A percentile compares a stretch with the other conserved stretches of the same genome.
phyloP scores from a whole-genome alignment of 257 asterid genomes.

The Petunia secreta region DNA sequence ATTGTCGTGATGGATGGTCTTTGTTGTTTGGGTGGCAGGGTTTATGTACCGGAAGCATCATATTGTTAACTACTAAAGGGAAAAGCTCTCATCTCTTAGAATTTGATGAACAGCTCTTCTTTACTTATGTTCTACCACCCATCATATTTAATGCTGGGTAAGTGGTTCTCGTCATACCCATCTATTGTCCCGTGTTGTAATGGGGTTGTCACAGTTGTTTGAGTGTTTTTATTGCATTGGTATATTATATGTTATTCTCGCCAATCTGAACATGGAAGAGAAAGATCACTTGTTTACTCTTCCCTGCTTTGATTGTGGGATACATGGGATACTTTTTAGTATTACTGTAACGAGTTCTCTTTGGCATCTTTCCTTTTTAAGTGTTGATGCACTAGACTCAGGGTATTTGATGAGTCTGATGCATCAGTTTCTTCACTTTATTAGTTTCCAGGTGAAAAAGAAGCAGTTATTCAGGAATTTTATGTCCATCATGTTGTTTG shows the following conservation, averaged over 20 bases:
- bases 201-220: background rate
- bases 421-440: background rate
- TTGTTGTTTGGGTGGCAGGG: constrained; percentile 47
- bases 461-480: constrained; percentile 73
- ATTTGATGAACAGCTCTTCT: constrained; percentile 74
- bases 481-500: constrained; percentile 61
- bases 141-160: constrained; percentile 88
- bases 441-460: constrained; percentile 83
- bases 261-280: background rate
- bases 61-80: constrained; percentile 54
- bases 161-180: constrained; percentile 25
- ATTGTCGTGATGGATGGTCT: background rate
- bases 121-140: constrained; percentile 80
- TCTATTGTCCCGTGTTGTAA: background rate
- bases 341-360: background rate
- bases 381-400: background rate
- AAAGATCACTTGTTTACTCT: background rate
- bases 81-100: constrained; percentile 58
- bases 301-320: too few relatives aligned
- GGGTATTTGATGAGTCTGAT: constrained; percentile 18
- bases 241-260: background rate
- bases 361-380: background rate
- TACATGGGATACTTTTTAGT: too few relatives aligned
- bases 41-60: constrained; percentile 49
- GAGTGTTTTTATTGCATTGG: background rate